Conservation (phyloP, 2,329 filamentous ascomycete species). For the Dothideomycetes sp. region DNA sequence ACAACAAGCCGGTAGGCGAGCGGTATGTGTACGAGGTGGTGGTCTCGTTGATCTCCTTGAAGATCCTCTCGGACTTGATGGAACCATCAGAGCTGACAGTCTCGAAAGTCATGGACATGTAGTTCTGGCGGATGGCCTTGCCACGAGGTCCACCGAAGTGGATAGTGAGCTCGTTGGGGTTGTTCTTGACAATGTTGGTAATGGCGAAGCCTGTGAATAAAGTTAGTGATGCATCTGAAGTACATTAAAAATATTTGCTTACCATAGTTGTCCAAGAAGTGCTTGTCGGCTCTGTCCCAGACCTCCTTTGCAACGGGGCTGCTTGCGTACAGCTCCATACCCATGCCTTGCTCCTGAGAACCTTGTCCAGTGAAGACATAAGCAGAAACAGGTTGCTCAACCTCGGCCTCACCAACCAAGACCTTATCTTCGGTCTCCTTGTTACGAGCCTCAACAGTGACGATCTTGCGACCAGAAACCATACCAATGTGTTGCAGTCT, state of each 20-base stretch:
- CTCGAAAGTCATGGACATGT: slow-evolving; percentile 99
- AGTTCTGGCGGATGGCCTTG: slow-evolving; percentile 96
- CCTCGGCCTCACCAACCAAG: slow-evolving; percentile 86
- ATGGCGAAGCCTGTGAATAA: slow-evolving; percentile 73
- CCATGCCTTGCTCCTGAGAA: slow-evolving; percentile 98
- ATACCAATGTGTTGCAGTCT: slow-evolving; percentile 95
- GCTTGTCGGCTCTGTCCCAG: slow-evolving; percentile 95
- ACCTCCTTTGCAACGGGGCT: slow-evolving; percentile 93
- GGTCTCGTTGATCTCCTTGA: slow-evolving; percentile 91
- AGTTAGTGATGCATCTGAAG: slow-evolving; percentile 9
- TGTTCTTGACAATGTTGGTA: slow-evolving; percentile 98
- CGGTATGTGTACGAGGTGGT: slow-evolving; percentile 96
- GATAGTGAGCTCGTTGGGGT: slow-evolving; percentile 96
- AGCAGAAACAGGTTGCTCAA: slow-evolving; percentile 91
- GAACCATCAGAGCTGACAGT: slow-evolving; percentile 85
- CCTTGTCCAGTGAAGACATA: slow-evolving; percentile 99
- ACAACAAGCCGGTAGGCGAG: slow-evolving; percentile 87
- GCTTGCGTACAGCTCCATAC: slow-evolving; percentile 95
- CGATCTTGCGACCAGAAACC: slow-evolving; percentile 97
- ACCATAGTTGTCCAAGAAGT: slow-evolving; percentile 98
- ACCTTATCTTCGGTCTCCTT: slow-evolving; percentile 96
- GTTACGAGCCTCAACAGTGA: slow-evolving; percentile 96
- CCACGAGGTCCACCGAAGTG: slow-evolving; percentile 95
- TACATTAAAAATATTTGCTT: slow-evolving; percentile 28
- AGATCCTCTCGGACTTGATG: slow-evolving; percentile 98